A percentile compares a stretch with the other conserved stretches of the same genome.
Evolutionary conservation across 345 rosid species (phyloP).

Genomic region (Populus simonii): DNA sequence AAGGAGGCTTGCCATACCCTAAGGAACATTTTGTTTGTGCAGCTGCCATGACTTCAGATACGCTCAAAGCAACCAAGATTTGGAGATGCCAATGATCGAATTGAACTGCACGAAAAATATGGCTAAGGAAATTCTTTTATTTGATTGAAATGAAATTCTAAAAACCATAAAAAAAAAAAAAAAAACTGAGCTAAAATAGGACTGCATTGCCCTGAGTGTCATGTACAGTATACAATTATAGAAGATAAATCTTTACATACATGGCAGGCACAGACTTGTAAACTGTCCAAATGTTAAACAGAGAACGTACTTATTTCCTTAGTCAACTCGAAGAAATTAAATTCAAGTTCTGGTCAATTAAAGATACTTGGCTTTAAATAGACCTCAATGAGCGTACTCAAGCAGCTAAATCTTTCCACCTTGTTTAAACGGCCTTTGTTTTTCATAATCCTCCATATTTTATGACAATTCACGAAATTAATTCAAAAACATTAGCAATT

Average conservation of each 20-base stretch:
- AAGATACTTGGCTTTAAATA: neutral
- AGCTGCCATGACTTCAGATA: conserved; percentile 46
- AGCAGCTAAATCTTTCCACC: neutral
- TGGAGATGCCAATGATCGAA: neutral
- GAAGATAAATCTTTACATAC: neutral
- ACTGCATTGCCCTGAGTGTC: conserved; percentile 9
- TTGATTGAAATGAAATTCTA: conserved; percentile 9
- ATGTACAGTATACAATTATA: neutral
- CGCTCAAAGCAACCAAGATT: conserved; percentile 5
- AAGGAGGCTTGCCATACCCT: conserved; percentile 78
- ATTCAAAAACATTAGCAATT: neutral
- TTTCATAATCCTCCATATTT: neutral
- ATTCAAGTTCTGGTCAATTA: neutral
- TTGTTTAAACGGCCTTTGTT: neutral
- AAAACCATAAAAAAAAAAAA: neutral
- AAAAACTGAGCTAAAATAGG: neutral
- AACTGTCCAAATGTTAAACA: neutral
- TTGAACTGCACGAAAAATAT: neutral
- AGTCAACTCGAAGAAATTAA: neutral
- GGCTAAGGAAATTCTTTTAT: conserved; percentile 4
- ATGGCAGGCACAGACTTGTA: neutral
- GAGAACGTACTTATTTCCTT: neutral
- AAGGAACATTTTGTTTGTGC: conserved; percentile 38
- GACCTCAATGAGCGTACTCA: neutral
- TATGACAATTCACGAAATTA: neutral